Conservation (phyloP, 108 stramenopile genomes). For the Nitzschia inconspicua region DNA sequence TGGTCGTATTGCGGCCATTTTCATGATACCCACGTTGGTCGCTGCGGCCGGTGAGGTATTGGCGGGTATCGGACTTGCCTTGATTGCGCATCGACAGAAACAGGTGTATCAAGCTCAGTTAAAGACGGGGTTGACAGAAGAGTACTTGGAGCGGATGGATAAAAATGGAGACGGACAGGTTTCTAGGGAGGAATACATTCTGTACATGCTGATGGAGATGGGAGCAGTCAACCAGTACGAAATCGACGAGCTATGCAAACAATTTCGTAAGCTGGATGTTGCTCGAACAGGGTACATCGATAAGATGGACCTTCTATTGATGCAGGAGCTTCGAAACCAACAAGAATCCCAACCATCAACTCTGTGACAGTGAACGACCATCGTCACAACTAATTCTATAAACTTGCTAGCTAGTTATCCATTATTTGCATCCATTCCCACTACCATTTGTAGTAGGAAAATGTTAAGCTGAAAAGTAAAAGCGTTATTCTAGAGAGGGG, state of each 20-base stretch:
- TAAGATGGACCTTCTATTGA: constrained; percentile 47
- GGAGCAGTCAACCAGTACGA: constrained; percentile 44
- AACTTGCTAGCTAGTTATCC: too few relatives aligned
- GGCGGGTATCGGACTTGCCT: constrained; percentile 28
- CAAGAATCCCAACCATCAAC: too few relatives aligned
- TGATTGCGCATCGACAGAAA: constrained; percentile 30
- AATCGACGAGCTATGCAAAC: constrained; percentile 43
- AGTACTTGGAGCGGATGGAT: constrained; percentile 43
- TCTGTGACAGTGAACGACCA: too few relatives aligned
- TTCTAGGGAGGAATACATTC: constrained; percentile 46
- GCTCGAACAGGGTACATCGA: constrained; percentile 38
- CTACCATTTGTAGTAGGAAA: too few relatives aligned
- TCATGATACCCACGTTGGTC: constrained; percentile 51
- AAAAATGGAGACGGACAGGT: constrained; percentile 46
- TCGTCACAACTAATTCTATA: too few relatives aligned
- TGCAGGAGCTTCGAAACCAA: constrained; percentile 30
- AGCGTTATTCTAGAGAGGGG: too few relatives aligned
- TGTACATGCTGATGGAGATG: constrained; percentile 68
- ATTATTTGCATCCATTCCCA: too few relatives aligned
- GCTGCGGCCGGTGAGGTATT: constrained; percentile 47
- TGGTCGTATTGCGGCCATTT: constrained; percentile 28
- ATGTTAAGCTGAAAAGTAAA: too few relatives aligned
- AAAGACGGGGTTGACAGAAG: constrained; percentile 35
- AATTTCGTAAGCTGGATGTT: constrained; percentile 57
- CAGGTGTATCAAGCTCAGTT: background rate